Base-by-base conservation (phyloP, 495 filamentous ascomycete species). In the Xanthoparmelia taractica region DNA sequence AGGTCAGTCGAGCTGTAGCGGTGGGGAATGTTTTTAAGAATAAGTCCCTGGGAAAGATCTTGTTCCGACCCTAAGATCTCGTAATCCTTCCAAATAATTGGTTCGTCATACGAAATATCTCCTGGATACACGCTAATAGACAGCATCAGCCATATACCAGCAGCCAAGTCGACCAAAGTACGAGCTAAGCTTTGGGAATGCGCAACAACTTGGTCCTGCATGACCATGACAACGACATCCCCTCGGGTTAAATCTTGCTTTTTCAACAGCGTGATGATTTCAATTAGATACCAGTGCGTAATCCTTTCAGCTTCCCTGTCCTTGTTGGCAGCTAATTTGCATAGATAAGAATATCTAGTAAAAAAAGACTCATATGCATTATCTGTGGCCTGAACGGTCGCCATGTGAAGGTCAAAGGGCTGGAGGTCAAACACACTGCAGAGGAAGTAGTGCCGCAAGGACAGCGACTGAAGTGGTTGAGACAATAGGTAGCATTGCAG, bases 101-200 rank as follows among this genome's bases (percentile, higher is more conserved):
- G 65, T 63, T 65, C 62, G 40, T 67, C 66, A 58, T 63, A 64
- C 45, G 65, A 61, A 13, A 61, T 34, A 18, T 67, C 62, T 0
- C 66, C 66, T 27, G 66, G 52, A 25, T 65, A 61, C 20, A 43
- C 52, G 31, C 63, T 59, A 37, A 62, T 37, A 2, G 38, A 45
- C 11, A 67, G 43, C 63, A 67, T 67, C 23, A 65, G 41, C 66
- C 63, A 67, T 40, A 59, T 6, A 33, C 41, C 54, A 11, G 59
- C 62, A 17, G 60, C 60, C 23, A 67, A 38, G 25, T 67, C 61
- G 29, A 64, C 2, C n/a, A 64, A 4, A 23, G 38, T 56, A 18
- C 29, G 13, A 56, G 47, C 48, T 48, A 58, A 34, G 23, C 37
- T 25, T 27, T 27, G 17, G 29, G 18, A 23, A 45, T 34, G 10